These are phyloP conservation scores for Ajuga chamaepitys DNA, from an alignment of 257 asterid genomes.

Conservation along the genomic window DNA sequence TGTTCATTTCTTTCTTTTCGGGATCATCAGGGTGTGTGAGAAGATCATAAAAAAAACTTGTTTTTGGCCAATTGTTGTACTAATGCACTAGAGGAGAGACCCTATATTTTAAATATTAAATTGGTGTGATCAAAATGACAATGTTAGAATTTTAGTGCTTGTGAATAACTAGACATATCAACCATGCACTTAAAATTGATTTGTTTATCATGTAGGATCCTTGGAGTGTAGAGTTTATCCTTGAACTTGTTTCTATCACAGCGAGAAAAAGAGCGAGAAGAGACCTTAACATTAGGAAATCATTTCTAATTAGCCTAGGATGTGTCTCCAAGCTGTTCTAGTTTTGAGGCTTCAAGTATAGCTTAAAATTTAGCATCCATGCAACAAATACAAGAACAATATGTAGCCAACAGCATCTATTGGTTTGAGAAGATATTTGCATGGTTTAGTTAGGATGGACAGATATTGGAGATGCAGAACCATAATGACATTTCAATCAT, in stretches of 20 bases:
- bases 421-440: not conserved
- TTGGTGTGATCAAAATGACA: not conserved
- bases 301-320: not conserved
- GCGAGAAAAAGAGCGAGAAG: not conserved
- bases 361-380: constrained; percentile 2
- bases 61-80: not conserved
- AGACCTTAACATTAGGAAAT: not conserved
- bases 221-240: not conserved
- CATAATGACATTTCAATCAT: constrained; percentile 9
- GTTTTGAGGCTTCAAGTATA: constrained; percentile 7
- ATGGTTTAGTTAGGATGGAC: constrained; percentile 5
- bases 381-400: not conserved
- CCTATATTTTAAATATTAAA: not conserved
- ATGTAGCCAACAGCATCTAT: not conserved
- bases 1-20: not conserved
- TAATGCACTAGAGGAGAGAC: not conserved
- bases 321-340: too few relatives aligned
- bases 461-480: constrained; percentile 5
- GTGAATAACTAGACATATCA: not conserved
- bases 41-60: not conserved
- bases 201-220: not conserved
- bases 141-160: not conserved
- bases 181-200: not conserved
- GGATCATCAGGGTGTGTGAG: not conserved
- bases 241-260: not conserved